Evolutionary conservation across 306 rosid species (phyloP).

Genomic region (Prunus davidiana): DNA sequence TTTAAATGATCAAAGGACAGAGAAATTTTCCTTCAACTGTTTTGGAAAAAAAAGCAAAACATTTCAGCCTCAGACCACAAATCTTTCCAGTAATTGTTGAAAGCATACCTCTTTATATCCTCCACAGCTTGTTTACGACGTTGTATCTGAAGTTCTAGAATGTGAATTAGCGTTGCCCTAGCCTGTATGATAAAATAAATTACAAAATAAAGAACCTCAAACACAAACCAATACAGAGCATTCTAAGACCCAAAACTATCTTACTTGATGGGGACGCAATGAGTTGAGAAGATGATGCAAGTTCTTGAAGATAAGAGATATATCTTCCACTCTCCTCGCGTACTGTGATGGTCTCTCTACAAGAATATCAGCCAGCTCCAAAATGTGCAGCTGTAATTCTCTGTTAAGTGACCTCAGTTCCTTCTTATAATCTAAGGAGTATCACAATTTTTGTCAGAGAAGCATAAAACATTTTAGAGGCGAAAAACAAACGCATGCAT

Average conservation of each 20-base stretch:
- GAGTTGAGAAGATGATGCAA: slow-evolving; percentile 89
- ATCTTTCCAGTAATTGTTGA: background rate
- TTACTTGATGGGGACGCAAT: slow-evolving; percentile 89
- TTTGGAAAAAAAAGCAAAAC: background rate
- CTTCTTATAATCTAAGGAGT: slow-evolving; percentile 71
- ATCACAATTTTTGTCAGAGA: slow-evolving; percentile 10
- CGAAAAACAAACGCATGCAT: background rate
- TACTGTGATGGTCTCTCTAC: slow-evolving; percentile 91
- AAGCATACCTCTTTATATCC: slow-evolving; percentile 79
- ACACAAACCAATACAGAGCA: background rate
- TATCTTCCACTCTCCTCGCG: slow-evolving; percentile 94
- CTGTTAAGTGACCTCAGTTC: slow-evolving; percentile 83
- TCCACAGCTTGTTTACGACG: slow-evolving; percentile 89
- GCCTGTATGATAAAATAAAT: slow-evolving; percentile 50
- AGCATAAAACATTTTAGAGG: background rate
- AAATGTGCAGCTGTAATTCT: slow-evolving; percentile 75
- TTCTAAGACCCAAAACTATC: background rate
- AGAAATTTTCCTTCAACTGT: background rate
- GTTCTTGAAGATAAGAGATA: slow-evolving; percentile 89
- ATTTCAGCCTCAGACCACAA: background rate
- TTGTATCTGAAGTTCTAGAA: slow-evolving; percentile 84
- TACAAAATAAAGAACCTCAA: background rate
- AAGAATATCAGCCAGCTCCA: slow-evolving; percentile 96
- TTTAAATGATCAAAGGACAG: background rate
- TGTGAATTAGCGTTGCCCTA: slow-evolving; percentile 80